Evolutionary conservation across 805 yeast genomes (phyloP), one percentile per base, ranked within the genome.

Genomic region (Ascoidea asiatica): DNA sequence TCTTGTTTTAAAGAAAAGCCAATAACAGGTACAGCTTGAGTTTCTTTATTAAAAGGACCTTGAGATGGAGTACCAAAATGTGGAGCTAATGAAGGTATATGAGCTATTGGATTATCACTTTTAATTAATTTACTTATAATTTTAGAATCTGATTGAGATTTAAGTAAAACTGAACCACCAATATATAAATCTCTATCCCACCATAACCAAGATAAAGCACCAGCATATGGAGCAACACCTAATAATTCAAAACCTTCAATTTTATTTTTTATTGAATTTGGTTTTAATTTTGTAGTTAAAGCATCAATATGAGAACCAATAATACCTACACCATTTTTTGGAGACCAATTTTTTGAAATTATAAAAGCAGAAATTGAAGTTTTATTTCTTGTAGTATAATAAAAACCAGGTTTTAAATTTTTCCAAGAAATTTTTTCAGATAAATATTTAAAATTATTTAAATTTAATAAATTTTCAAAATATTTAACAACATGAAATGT

Each of bases 191-290:
- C 95, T 58, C 95, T 73, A 60, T 86, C 95, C 71, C 84, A 77
- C 88, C 94, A 81, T 38, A 75, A 61, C 19, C 69, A 68, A 23
- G 68, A 65, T 51, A 81, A 60, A 2, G 84, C 79, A 33, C 92
- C 92, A 19, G 86, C 77, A 58, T 86, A 86, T 1, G 90, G 87
- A 0, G 95, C 90, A 37, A 83, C 86, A 5, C 94, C 95, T 23
- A 86, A 65, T 41, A 81, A 62, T 51, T 82, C 85, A 59, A 73
- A 86, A 23, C 94, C 94, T 46, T 82, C 88, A 15, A 79, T 75
- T 7, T 69, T 63, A 5, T 58, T 56, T 56, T 79, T 81, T 48
- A 66, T 66, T 15, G 90, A 80, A 43, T 69, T 65, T 1, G 95
- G 95, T 64, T 86, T 86, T 56, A 86, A 67, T 48, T 73, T 69